Base-by-base conservation (phyloP, 768 basidiomycete genomes). In the Tephrocybe sp. region DNA sequence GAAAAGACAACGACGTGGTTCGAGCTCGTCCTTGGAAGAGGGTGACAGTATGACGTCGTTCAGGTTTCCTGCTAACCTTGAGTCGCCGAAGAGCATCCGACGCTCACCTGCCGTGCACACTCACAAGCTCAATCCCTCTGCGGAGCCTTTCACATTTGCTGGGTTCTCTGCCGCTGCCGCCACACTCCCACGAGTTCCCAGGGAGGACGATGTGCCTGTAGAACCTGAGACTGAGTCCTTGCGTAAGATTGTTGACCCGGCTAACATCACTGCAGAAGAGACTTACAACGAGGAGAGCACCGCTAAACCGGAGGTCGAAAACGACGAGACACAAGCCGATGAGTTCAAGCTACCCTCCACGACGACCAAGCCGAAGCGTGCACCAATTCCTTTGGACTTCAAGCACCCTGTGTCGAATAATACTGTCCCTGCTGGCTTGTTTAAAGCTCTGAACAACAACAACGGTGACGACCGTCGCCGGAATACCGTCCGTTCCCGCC, bases 351-450 rank as follows among this genome's bases (percentile, higher is more conserved):
- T 70, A 15, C 64, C 65, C 6, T 47, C 64, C 16, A 44, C 60
- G 36, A 27, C 44, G 15, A 27, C 31, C 9, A 73, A 69, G 53
- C 62, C 74, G 28, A 87, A 82, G 63, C 85, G 87, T 36, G 81
- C 88, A 5, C 90, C 88, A 9, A 84, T 90, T 49, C 89, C 88
- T 12, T 63, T 82, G 41, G 89, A 92, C 64, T 93, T 91, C 72
- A 78, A 73, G 49, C 74, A 76, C 39, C 68, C 69, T 24, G 60
- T 68, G 11, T 74, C 75, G 8, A 82, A 73, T 27, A 90, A 89
- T 58, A 92, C 87, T 5, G 85, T 92, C 8, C 91, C 91, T 16
- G 91, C 91, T 27, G 89, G 89, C 2, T 61, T 92, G 48, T 93
- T 93, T 78, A 92, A 92, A 69, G 87, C 88, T 9, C 73, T 90